These are phyloP conservation scores for Fusarium haematococcum DNA, from an alignment of 2,329 filamentous ascomycete genomes.

Conservation along the genomic window DNA sequence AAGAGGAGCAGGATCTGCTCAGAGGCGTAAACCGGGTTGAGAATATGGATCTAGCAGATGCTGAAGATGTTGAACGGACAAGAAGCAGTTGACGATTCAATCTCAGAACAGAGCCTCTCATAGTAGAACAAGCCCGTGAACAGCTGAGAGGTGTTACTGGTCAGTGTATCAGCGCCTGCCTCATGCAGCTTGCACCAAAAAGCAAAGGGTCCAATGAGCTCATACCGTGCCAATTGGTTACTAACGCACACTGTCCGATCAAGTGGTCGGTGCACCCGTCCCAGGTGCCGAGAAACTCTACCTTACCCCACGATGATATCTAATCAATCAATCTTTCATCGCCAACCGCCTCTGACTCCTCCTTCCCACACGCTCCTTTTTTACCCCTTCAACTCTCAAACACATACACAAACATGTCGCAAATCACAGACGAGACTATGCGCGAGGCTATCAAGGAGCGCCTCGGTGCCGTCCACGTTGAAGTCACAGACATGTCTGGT, in stretches of 20 bases:
- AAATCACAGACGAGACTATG: constrained; percentile 80
- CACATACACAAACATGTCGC: constrained; percentile 57
- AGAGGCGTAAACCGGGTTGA: not conserved
- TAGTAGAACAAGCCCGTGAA: constrained; percentile 14
- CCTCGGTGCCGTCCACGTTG: constrained; percentile 81
- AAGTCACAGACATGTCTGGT: constrained; percentile 95
- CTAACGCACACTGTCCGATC: constrained; percentile 28
- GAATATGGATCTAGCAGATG: not conserved
- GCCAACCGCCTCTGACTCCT: constrained; percentile 18
- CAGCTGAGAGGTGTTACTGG: not conserved
- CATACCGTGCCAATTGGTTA: constrained; percentile 45
- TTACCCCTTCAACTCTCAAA: not conserved
- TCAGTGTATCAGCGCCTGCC: not conserved
- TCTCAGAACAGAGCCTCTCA: constrained; percentile 24
- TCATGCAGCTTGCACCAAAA: not conserved
- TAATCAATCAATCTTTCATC: constrained; percentile 51
- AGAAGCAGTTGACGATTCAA: constrained; percentile 5
- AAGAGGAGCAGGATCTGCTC: constrained; percentile 36
- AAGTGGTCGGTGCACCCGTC: not conserved
- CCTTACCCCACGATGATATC: constrained; percentile 46
- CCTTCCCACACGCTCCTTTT: not conserved
- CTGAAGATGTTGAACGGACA: not conserved
- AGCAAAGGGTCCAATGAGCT: constrained; percentile 46
- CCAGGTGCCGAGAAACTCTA: constrained; percentile 10
- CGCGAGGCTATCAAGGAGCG: constrained; percentile 75